Evolutionary conservation across 2,329 filamentous ascomycete species (phyloP).

Genomic region (Sclerotinia sclerotiorum): DNA sequence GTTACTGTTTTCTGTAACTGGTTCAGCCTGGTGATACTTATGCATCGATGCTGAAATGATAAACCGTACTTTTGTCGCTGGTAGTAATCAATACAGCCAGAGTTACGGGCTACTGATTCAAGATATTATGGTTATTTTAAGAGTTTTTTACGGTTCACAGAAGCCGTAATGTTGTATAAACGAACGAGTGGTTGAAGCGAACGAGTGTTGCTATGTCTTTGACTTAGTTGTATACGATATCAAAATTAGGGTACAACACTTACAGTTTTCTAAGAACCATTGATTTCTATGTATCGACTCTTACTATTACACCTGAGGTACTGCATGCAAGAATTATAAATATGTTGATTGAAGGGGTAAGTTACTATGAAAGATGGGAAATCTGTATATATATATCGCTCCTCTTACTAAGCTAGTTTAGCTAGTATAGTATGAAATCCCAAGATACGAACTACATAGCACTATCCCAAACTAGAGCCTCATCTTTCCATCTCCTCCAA

Average conservation of each 20-base stretch:
- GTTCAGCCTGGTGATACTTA: too few species aligned
- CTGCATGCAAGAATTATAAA: too few species aligned
- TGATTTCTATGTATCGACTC: too few species aligned
- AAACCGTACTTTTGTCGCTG: background rate
- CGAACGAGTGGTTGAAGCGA: background rate
- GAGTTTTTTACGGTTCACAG: too few species aligned
- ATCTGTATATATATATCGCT: background rate
- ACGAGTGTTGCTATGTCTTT: too few species aligned
- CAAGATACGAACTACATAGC: background rate
- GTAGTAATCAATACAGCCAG: background rate
- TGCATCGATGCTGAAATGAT: too few species aligned
- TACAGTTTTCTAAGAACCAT: background rate
- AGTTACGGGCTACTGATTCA: background rate
- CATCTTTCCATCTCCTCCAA: background rate
- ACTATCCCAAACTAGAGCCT: background rate
- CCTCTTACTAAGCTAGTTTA: background rate
- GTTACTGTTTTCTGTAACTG: too few species aligned
- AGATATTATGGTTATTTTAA: background rate
- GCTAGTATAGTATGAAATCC: background rate
- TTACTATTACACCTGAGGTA: too few species aligned
- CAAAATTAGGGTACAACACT: background rate
- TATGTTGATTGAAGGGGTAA: too few species aligned
- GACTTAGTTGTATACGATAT: background rate
- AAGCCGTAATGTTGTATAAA: too few species aligned
- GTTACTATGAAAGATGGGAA: too few species aligned